Base-by-base conservation (phyloP, 2,329 filamentous ascomycete genomes). In the Pezicula carpinea region DNA sequence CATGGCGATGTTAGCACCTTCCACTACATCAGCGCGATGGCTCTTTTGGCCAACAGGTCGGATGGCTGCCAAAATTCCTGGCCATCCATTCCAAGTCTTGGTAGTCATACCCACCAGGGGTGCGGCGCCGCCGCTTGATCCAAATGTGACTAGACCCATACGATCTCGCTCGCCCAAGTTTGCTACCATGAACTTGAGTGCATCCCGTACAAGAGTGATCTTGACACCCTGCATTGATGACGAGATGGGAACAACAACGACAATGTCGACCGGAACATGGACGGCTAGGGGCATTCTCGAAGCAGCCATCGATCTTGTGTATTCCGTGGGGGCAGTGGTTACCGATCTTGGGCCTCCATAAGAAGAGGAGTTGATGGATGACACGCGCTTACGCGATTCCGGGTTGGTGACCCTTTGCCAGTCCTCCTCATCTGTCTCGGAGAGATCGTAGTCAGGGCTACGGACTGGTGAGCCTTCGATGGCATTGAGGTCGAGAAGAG, bases 151-250 rank as follows among this genome's bases (percentile, higher is more conserved):
- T 36, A 99, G 70, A 5, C 93, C 93, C 92, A 99, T 96, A 38
- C 93, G 87, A 65, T 99, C 93, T 45, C 90, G 81, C 57, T 96
- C 90, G 26, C 93, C 93, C 1, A 99, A 80, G 40, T 82, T 92
- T 56, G 85, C 79, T 2, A 99, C 89, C 66, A 99, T 84, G 65
- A 97, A 99, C 49, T 87, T 89, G 31, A 99, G 76, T 0, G 92
- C 87, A 66, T 99, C 93, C 35, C 90, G 84, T 13, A 99, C 81
- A 1, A 99, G 76, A 52, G 92, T 95, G 63, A 97, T 96, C 71
- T 99, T 99, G 51, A 99, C 80, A n/a, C 93, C 93, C 67, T 97
- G 93, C 92, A 97, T 99, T 0, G 93, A 97, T 1, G 92, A 95
- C 0, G 93, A 97, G 5, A 99, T 90, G 0, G 93, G 93, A 29